A percentile compares a stretch with the other conserved stretches of the same genome.
Evolutionary conservation across 2,329 filamentous ascomycete genomes (phyloP).

Genomic region (Hypoxylon sp.): DNA sequence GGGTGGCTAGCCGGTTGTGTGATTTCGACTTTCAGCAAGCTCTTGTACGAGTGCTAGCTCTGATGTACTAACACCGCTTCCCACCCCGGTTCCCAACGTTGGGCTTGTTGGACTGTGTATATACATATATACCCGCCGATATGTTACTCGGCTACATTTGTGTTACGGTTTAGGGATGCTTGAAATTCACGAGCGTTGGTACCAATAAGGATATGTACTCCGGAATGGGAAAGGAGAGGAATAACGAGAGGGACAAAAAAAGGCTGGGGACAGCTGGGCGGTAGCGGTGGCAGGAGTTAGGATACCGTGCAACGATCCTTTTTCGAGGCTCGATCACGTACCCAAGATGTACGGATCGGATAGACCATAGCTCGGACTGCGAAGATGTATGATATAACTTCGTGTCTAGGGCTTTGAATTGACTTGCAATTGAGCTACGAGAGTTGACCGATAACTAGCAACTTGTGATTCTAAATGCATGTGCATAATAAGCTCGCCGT

Average conservation of each 20-base stretch:
- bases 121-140: conserved; percentile 43
- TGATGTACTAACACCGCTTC: conserved; percentile 19
- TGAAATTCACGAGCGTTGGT: conserved; percentile 35
- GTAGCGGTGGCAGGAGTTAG: conserved; percentile 26
- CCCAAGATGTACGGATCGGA: conserved; percentile 7
- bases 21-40: conserved; percentile 12
- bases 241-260: conserved; percentile 25
- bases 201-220: conserved; percentile 36
- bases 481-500: conserved; percentile 1
- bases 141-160: conserved; percentile 32
- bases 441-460: neutral
- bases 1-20: conserved; percentile 17
- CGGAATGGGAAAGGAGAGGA: conserved; percentile 29
- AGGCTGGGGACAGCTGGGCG: conserved; percentile 4
- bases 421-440: conserved; percentile 7
- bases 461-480: neutral
- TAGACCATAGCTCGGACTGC: conserved; percentile 22
- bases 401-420: conserved; percentile 17
- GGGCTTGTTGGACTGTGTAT: conserved; percentile 40
- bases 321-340: conserved; percentile 22
- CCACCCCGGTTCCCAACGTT: conserved; percentile 15
- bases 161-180: conserved; percentile 26
- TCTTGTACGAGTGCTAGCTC: conserved; percentile 34
- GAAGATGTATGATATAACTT: conserved; percentile 25
- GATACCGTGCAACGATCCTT: conserved; percentile 27